Evolutionary conservation across 2,329 filamentous ascomycete genomes (phyloP).

Genomic region (Colletotrichum sojae): DNA sequence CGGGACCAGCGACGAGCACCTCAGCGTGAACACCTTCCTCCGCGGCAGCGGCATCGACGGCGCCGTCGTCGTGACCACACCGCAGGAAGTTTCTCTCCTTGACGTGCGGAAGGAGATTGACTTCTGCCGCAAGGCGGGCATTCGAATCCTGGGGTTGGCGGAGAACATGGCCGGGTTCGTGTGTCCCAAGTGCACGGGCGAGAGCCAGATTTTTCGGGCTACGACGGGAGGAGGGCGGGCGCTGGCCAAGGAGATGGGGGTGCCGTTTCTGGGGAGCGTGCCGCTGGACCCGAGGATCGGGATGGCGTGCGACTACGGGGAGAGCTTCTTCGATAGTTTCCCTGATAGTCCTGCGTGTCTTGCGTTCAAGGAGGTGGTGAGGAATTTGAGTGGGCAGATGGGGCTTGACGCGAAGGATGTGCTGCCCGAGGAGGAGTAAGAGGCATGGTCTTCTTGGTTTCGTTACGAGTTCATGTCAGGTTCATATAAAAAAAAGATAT

Average conservation of each 20-base stretch:
- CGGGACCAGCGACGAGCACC: conserved; percentile 94
- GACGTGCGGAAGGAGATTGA: conserved; percentile 98
- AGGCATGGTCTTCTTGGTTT: neutral
- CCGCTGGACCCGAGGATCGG: conserved; percentile 94
- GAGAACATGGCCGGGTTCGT: conserved; percentile 99
- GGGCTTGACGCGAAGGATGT: conserved; percentile 72
- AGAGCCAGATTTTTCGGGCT: conserved; percentile 88
- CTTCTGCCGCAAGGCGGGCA: conserved; percentile 95
- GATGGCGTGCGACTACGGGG: conserved; percentile 96
- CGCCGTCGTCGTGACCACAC: conserved; percentile 92
- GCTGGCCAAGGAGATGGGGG: conserved; percentile 86
- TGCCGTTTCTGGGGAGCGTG: conserved; percentile 91
- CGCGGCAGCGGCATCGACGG: conserved; percentile 94
- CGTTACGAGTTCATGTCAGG: conserved; percentile 4
- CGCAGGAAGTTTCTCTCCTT: conserved; percentile 91
- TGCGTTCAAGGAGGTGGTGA: conserved; percentile 86
- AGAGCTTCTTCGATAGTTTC: conserved; percentile 96
- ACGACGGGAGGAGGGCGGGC: conserved; percentile 89
- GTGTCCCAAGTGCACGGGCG: conserved; percentile 89
- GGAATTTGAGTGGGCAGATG: conserved; percentile 76
- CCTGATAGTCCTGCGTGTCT: conserved; percentile 92
- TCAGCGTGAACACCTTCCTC: conserved; percentile 92
- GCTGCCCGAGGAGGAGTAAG: conserved; percentile 55
- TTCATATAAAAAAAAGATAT: conserved; percentile 23
- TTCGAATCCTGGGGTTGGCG: conserved; percentile 88